Evolutionary conservation across 352 stramenopile genomes (phyloP).

Genomic region (Pythium grandisporangium): DNA sequence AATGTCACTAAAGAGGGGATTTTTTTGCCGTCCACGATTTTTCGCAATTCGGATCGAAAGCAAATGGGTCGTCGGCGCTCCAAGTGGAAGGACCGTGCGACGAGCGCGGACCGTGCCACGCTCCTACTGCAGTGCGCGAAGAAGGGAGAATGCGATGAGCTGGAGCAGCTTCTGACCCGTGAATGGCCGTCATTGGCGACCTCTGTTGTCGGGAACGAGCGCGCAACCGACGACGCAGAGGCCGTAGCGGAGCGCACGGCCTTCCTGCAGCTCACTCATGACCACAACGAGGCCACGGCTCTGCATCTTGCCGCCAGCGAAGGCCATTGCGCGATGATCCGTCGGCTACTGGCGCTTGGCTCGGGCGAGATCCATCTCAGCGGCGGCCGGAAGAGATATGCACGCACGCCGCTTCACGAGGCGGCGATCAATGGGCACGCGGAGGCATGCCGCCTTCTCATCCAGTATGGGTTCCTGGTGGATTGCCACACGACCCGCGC

Average conservation of each 20-base stretch:
- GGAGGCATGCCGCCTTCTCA: constrained; percentile 32
- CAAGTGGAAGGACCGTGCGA: constrained; percentile 54
- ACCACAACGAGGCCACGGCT: constrained; percentile 56
- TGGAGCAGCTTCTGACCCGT: constrained; percentile 21
- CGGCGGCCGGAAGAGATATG: constrained; percentile 54
- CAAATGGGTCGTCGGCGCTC: constrained; percentile 63
- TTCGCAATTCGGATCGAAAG: too few relatives aligned
- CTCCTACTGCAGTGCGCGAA: constrained; percentile 46
- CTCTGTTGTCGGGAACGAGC: not conserved
- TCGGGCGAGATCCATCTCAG: constrained; percentile 52
- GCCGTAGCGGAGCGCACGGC: constrained; percentile 13
- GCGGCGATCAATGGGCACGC: constrained; percentile 56
- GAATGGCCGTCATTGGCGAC: not conserved
- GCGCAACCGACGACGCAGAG: not conserved
- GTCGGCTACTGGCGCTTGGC: constrained; percentile 26
- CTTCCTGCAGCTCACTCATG: constrained; percentile 51
- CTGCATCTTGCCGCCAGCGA: constrained; percentile 57
- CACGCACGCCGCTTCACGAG: constrained; percentile 64
- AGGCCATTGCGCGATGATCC: constrained; percentile 36
- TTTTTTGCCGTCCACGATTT: too few relatives aligned
- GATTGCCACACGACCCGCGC: constrained; percentile 72
- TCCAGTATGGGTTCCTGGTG: constrained; percentile 51
- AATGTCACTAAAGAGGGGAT: too few relatives aligned
- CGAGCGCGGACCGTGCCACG: constrained; percentile 15
- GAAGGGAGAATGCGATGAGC: constrained; percentile 18